Evolutionary conservation across 140 eudicot species (phyloP).

Genomic region (Bidens hawaiensis): DNA sequence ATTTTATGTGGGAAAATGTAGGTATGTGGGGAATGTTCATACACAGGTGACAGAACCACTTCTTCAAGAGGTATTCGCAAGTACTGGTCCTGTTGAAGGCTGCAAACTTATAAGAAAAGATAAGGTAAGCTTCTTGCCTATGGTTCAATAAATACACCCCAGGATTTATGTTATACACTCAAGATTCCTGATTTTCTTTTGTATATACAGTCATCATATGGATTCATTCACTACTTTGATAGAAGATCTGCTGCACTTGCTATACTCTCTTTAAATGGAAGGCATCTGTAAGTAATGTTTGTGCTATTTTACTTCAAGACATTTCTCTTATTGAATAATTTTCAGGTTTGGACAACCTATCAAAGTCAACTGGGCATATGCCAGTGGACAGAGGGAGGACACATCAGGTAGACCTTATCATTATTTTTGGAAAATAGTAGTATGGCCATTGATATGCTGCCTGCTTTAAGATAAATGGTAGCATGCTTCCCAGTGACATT

Average conservation of each 20-base stretch:
- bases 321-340: slow-evolving; percentile 5
- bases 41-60: slow-evolving; percentile 85
- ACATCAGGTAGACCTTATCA: slow-evolving; percentile 54
- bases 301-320: not conserved
- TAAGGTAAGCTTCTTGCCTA: slow-evolving; percentile 38
- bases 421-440: not conserved
- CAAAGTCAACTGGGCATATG: slow-evolving; percentile 92
- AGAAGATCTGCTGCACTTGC: slow-evolving; percentile 85
- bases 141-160: not conserved
- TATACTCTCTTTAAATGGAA: slow-evolving; percentile 62
- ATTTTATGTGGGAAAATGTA: slow-evolving; percentile 52
- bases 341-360: slow-evolving; percentile 93
- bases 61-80: slow-evolving; percentile 74
- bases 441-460: not conserved
- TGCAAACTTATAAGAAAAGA: slow-evolving; percentile 87
- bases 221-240: slow-evolving; percentile 70
- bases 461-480: not conserved
- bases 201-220: slow-evolving; percentile 76
- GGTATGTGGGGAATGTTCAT: slow-evolving; percentile 87
- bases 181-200: not conserved
- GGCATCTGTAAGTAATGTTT: slow-evolving; percentile 66
- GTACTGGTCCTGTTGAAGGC: slow-evolving; percentile 79
- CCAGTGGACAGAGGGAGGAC: slow-evolving; percentile 92
- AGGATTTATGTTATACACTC: not conserved
- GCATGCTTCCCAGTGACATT: not conserved